Evolutionary conservation across 306 rosid genomes (phyloP), one percentile per base, ranked within the genome.

Genomic region (Amphicarpaea edgeworthii): DNA sequence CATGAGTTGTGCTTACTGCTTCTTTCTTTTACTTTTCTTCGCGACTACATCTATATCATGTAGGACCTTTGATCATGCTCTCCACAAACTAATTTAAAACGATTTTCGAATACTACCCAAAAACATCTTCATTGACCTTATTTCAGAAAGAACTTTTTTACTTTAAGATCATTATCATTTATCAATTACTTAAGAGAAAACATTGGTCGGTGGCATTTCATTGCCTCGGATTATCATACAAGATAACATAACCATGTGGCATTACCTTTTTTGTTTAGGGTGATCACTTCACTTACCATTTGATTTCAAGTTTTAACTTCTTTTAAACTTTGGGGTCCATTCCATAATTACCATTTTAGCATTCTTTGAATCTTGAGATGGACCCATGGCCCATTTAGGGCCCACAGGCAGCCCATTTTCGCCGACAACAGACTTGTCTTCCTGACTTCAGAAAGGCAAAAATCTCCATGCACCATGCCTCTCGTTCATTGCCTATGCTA

Each of bases 371-470:
- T 28, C 47, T 37, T 61, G 30, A 30, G 3, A 63, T 9, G 63
- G 24, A 1, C 50, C 62, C 20, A 19, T 32, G 26, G 53, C 51
- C 79, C 51, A 62, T 47, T 34, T 16, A 19, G 51, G 72, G 72
- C 64, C 63, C 64, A 62, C 41, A 12, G 38, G 5, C 28, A 49
- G 40, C 72, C 79, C 72, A 75, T 47, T 15, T 62, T 19, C 12
- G 3, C 14, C 14, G n/a, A 7, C 40, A 6, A 7, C 40, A 7
- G 9, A 6, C 40, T 60, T 74, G 46, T 61, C 50, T 73, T 58
- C 34, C 4, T 26, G 41, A 40, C 66, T 55, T 20, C 23, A 21
- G 0, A 72, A 54, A 54, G 66, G 7, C 68, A 32, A 34, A 61
- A 34, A 61, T 6, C 30, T 12, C 51, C 61, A 9, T 30, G 59